Base-by-base conservation (phyloP, 169 alveolate genomes). In the Cyclospora cayetanensis region DNA sequence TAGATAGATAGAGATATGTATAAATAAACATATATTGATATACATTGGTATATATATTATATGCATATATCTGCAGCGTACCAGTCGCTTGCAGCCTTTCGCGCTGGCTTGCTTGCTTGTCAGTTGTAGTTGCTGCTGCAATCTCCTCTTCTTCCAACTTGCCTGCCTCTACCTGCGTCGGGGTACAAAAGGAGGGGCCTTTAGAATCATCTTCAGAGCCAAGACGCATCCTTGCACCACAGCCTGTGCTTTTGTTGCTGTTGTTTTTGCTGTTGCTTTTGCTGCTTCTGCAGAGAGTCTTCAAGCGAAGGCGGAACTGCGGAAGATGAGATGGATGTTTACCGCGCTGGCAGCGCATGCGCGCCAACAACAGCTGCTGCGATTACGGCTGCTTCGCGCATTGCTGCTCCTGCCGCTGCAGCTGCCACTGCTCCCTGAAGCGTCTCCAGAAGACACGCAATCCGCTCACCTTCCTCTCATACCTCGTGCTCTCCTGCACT, bases 351-450 rank as follows among this genome's bases (percentile, higher is more conserved):
- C 18, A 15, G 1, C 5, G 11, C 11, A n/a, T n/a, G 72, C 72
- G n/a, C 72, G 72, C 35, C 72, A n/a, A 31, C 72, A 60, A 31
- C 72, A 60, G 72, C 34, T 60, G 72, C 72, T 60, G 72, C 72
- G 72, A 31, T 15, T 60, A 31, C 72, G 72, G 72, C 72, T 60
- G 72, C n/a, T 60, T n/a, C n/a, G 27, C 27, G 72, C 72, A n/a
- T n/a, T 60, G 72, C 72, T 60, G 72, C 27, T 60, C 35, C 72
- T 60, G 72, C 72, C 72, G 72, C 72, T 60, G 72, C 72, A 60
- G 72, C 72, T 60, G 72, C 72, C 72, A 9, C 72, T 60, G 35
- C 72, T 60, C 72, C 72, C n/a, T 60, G 72, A n/a, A 15, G 42
- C 72, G 31, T 0, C 72, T 9, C 11, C 72, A n/a, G 72, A 12